phyloP scores from a whole-genome alignment of 1,139 yeast genomes.

The Scheffersomyces stambukii region DNA sequence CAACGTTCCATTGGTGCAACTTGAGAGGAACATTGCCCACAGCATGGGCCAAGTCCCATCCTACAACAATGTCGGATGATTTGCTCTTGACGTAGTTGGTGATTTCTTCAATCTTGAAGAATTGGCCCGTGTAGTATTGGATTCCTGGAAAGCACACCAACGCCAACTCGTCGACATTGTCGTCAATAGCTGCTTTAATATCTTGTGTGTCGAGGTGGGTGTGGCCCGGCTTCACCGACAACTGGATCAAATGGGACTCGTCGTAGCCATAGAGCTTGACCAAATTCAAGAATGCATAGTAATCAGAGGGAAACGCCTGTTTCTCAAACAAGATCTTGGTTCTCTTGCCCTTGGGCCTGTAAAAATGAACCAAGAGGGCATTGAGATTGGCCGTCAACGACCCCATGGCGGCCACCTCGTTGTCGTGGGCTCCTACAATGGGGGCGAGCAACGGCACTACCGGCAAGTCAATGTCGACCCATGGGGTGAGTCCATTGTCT shows the following conservation, averaged over 20 bases:
- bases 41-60: constrained; percentile 97
- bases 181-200: constrained; percentile 54
- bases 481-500: constrained; percentile 43
- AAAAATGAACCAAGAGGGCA: constrained; percentile 68
- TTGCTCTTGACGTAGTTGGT: constrained; percentile 48
- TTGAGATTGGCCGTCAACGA: constrained; percentile 81
- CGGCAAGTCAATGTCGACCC: constrained; percentile 86
- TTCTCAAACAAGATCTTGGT: constrained; percentile 78
- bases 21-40: constrained; percentile 77
- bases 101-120: constrained; percentile 66
- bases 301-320: constrained; percentile 89
- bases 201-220: constrained; percentile 59
- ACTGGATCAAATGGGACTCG: constrained; percentile 59
- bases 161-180: constrained; percentile 61
- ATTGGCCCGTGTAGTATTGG: constrained; percentile 90
- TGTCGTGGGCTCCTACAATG: constrained; percentile 66
- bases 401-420: constrained; percentile 86
- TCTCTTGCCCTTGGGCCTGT: constrained; percentile 56
- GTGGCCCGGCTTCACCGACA: constrained; percentile 55
- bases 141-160: constrained; percentile 81
- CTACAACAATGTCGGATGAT: constrained; percentile 53
- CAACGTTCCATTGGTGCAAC: constrained; percentile 85
- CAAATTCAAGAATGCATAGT: constrained; percentile 77
- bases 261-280: constrained; percentile 59
- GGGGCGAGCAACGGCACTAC: constrained; percentile 65